Evolutionary conservation across 2,329 filamentous ascomycete genomes (phyloP).

Genomic region (Pyrenochaeta sp.): DNA sequence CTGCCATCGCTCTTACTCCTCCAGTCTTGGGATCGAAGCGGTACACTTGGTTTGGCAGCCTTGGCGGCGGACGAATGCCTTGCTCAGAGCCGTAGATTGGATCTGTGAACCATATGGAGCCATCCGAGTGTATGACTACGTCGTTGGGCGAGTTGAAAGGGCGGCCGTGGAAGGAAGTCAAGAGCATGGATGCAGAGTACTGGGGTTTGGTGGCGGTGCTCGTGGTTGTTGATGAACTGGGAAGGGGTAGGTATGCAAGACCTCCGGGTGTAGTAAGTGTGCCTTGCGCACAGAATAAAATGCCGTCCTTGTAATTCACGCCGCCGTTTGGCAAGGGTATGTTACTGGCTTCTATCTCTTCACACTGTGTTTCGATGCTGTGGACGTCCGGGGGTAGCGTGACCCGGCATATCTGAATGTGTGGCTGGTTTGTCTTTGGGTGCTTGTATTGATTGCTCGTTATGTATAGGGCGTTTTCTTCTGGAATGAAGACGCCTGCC

Average conservation of each 20-base stretch:
- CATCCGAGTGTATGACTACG: conserved; percentile 48
- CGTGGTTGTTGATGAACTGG: neutral
- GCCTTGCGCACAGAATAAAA: conserved; percentile 48
- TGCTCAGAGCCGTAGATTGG: conserved; percentile 39
- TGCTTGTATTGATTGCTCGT: conserved; percentile 48
- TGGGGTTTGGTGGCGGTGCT: conserved; percentile 16
- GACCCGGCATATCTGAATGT: conserved; percentile 28
- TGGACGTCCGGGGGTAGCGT: conserved; percentile 8
- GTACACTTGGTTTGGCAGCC: conserved; percentile 44
- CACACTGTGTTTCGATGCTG: conserved; percentile 6
- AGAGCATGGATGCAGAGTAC: conserved; percentile 32
- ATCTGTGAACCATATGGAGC: conserved; percentile 59
- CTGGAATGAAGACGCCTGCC: conserved; percentile 51
- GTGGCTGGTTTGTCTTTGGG: conserved; percentile 16
- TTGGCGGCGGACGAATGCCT: conserved; percentile 29
- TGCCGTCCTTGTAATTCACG: conserved; percentile 38
- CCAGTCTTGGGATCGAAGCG: conserved; percentile 50
- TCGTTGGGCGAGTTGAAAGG: conserved; percentile 54
- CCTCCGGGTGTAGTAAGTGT: conserved; percentile 36
- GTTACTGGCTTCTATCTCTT: conserved; percentile 11
- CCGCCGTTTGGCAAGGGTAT: conserved; percentile 36
- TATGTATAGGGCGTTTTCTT: conserved; percentile 46
- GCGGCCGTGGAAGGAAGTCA: conserved; percentile 54
- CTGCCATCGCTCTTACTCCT: conserved; percentile 49
- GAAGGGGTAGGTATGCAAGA: conserved; percentile 39